Conservation (phyloP, 768 basidiomycete genomes). For the Basidioascus undulatus region DNA sequence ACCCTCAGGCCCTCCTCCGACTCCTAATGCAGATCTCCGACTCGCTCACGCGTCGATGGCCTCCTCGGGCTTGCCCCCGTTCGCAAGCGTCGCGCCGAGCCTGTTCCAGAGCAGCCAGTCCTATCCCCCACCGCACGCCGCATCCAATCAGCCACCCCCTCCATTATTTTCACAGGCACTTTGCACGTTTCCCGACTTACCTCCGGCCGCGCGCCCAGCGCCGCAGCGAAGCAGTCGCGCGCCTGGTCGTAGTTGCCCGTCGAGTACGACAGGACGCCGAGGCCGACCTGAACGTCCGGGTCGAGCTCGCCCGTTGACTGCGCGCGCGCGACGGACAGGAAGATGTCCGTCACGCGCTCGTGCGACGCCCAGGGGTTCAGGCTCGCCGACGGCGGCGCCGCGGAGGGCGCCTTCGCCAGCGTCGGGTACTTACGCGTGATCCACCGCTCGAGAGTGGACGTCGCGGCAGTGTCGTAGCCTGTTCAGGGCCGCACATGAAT, state of each 20-base stretch:
- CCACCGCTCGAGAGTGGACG: slow-evolving; percentile 69
- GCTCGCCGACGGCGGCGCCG: neutral
- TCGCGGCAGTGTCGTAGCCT: slow-evolving; percentile 63
- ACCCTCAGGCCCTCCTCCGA: no score
- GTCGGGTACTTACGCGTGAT: slow-evolving; percentile 27
- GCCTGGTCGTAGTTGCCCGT: slow-evolving; percentile 66
- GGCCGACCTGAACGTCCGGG: slow-evolving; percentile 74
- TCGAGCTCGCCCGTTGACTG: slow-evolving; percentile 25
- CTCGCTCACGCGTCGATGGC: slow-evolving; percentile 33
- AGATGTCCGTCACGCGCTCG: slow-evolving; percentile 52
- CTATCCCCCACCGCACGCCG: slow-evolving; percentile 21
- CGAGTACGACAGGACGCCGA: slow-evolving; percentile 81
- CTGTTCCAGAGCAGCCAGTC: slow-evolving; percentile 94
- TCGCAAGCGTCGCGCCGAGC: slow-evolving; percentile 77
- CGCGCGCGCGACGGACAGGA: slow-evolving; percentile 53
- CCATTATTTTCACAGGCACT: no score
- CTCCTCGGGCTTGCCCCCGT: slow-evolving; percentile 82
- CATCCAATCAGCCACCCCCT: neutral
- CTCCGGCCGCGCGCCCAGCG: slow-evolving; percentile 50
- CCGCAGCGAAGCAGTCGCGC: slow-evolving; percentile 82
- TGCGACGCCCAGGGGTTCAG: slow-evolving; percentile 51
- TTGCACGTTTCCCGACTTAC: no score
- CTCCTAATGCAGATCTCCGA: no score
- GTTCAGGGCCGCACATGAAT: no score
- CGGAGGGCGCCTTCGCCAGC: slow-evolving; percentile 2